Base-by-base conservation (phyloP, 2,329 filamentous ascomycete species). In the Alternaria arborescens region DNA sequence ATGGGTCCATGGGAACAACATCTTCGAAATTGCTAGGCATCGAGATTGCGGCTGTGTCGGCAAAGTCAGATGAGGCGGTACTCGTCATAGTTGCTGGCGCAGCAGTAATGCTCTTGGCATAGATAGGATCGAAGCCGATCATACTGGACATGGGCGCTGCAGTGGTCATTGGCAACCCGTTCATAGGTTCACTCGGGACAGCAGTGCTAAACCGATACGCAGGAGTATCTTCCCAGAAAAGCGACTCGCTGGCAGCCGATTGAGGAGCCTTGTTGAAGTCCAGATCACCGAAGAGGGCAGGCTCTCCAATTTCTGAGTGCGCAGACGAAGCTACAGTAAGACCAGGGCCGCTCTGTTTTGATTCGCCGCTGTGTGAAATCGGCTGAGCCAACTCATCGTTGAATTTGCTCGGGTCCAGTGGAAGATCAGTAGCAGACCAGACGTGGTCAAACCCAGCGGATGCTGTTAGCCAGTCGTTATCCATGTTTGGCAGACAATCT, bases 351-450 rank as follows among this genome's bases (percentile, higher is more conserved):
- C 78, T 79, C 44, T 76, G 73, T 51, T 75, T 78, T 0, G 78
- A 80, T 60, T 80, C 78, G 24, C 78, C 78, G 54, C 77, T 80
- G 46, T 79, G 76, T 10, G 78, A 80, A 14, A 77, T 74, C 3
- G 77, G 77, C 62, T 80, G 77, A 2, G 73, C 60, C 55, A 77
- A 64, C 41, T 65, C 72, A 48, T 78, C 71, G 38, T 62, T 71
- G 38, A 79, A 69, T 64, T 78, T 78, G 60, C 65, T 77, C n/a
- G 78, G 73, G 48, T 77, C 73, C 14, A 81, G 65, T 7, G 79
- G 79, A 32, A 81, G 73, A 57, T 81, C 79, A 5, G 73, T 73
- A 55, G 79, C 77, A 50, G 77, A 78, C 77, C 78, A 81, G 11
- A 75, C 62, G 12, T 74, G 71, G 54, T 77, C 72, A 60, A 78